These are phyloP conservation scores for Cyberlindnera saturnus DNA, from an alignment of 805 yeast genomes.

Conservation along the genomic window DNA sequence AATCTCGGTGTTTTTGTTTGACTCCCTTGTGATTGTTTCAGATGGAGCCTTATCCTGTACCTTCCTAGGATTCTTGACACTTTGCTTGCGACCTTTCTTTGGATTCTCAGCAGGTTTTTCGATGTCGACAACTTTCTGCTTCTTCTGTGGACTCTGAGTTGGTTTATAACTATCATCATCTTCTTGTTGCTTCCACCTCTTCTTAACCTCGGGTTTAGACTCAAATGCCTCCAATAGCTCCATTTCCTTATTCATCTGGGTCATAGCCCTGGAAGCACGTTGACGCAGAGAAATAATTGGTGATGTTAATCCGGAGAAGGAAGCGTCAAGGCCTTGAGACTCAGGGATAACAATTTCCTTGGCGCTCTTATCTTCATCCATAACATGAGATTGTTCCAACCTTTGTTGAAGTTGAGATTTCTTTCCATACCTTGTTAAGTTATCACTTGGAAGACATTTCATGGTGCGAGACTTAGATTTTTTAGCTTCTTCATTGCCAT, in stretches of 20 bases:
- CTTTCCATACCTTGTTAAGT: background rate
- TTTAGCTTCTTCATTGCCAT: background rate
- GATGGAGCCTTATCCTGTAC: background rate
- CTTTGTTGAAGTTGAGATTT: conserved; percentile 7
- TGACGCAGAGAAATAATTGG: conserved; percentile 8
- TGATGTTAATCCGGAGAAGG: conserved; percentile 13
- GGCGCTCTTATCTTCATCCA: background rate
- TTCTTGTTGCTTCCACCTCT: background rate
- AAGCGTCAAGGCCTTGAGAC: conserved; percentile 6
- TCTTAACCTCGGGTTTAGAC: no score
- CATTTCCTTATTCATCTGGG: background rate
- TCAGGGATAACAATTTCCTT: conserved; percentile 2
- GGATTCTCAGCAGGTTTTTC: background rate
- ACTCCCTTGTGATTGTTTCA: background rate
- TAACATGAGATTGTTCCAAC: conserved; percentile 5
- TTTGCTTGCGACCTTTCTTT: background rate
- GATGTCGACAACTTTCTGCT: background rate
- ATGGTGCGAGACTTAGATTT: conserved; percentile 2
- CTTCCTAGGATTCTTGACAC: background rate
- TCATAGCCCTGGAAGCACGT: conserved; percentile 3
- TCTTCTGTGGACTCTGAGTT: background rate
- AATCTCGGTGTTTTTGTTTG: background rate
- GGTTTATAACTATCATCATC: background rate
- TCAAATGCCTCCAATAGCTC: background rate
- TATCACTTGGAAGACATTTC: conserved; percentile 2